Percentiles rank a stretch among this genome's conserved stretches.
phyloP scores from a whole-genome alignment of 257 asterid genomes.

The Nemophila menziesii region DNA sequence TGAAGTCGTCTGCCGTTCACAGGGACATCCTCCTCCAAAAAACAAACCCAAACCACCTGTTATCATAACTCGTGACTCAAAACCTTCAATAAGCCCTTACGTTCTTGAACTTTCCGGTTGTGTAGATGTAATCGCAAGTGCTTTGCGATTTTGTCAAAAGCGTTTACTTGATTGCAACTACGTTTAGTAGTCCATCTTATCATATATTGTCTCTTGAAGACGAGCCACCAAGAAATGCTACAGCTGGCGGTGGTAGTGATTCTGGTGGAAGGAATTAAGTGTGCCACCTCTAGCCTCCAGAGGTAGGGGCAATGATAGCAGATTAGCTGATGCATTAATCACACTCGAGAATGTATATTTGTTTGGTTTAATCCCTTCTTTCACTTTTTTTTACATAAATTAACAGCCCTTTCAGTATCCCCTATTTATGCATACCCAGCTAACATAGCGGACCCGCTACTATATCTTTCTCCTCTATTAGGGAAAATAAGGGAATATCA shows the following conservation, averaged over 20 bases:
- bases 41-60: conserved; percentile 62
- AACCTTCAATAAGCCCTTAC: conserved; percentile 59
- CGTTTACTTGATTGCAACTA: conserved; percentile 47
- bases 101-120: conserved; percentile 53
- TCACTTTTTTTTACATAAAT: too few species aligned
- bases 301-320: too few species aligned
- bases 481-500: too few species aligned
- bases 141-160: conserved; percentile 32
- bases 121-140: conserved; percentile 35
- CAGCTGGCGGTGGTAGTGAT: conserved; percentile 12
- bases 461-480: too few species aligned
- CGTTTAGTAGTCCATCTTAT: conserved; percentile 44
- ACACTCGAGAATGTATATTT: too few species aligned
- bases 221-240: conserved; percentile 16
- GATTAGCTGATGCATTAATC: too few species aligned
- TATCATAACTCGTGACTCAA: conserved; percentile 36
- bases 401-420: too few species aligned
- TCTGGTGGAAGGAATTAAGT: conserved; percentile 12
- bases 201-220: conserved; percentile 38
- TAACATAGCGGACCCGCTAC: too few species aligned
- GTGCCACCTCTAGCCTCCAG: conserved; percentile 21
- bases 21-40: conserved; percentile 65
- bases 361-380: too few species aligned
- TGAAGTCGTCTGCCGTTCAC: conserved; percentile 69
- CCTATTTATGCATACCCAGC: too few species aligned